Evolutionary conservation across 2,329 filamentous ascomycete genomes (phyloP).

Genomic region (Hymenoscyphus albidus): DNA sequence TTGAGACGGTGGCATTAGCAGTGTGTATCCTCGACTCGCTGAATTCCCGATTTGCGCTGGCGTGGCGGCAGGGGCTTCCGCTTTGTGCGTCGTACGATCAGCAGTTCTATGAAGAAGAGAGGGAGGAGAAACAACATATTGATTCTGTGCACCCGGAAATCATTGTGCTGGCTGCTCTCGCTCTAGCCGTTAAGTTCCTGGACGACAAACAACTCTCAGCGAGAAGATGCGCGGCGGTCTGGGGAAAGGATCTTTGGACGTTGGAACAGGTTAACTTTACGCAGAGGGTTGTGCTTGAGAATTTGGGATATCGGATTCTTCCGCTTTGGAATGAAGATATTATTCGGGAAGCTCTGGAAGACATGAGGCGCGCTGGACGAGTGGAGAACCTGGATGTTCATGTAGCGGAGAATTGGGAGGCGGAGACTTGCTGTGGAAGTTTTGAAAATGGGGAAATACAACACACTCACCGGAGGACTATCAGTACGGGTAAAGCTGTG

Average conservation of each 20-base stretch:
- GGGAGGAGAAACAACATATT: slow-evolving; percentile 46
- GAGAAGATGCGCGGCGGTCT: slow-evolving; percentile 49
- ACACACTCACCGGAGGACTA: not conserved
- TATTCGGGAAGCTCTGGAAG: slow-evolving; percentile 56
- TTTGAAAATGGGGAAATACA: not conserved
- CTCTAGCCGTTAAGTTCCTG: slow-evolving; percentile 63
- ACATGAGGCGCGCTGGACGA: slow-evolving; percentile 57
- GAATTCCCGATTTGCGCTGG: slow-evolving; percentile 57
- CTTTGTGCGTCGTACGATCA: slow-evolving; percentile 37
- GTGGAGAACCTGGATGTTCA: no score
- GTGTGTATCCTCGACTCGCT: slow-evolving; percentile 65
- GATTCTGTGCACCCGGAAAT: slow-evolving; percentile 60
- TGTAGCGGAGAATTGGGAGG: no score
- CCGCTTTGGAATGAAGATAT: slow-evolving; percentile 54
- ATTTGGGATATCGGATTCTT: slow-evolving; percentile 59
- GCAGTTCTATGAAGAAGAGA: slow-evolving; percentile 24
- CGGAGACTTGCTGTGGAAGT: not conserved
- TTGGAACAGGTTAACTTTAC: slow-evolving; percentile 60
- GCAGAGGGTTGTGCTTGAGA: slow-evolving; percentile 61
- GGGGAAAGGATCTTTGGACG: slow-evolving; percentile 56
- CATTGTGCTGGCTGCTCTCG: slow-evolving; percentile 58
- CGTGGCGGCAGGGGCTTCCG: slow-evolving; percentile 58
- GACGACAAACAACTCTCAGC: slow-evolving; percentile 56
- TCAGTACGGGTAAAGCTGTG: slow-evolving; percentile 6
- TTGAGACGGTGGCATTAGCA: slow-evolving; percentile 60